Conservation (phyloP, 1,284 basidiomycete species). For the Ganoderma sp. region DNA sequence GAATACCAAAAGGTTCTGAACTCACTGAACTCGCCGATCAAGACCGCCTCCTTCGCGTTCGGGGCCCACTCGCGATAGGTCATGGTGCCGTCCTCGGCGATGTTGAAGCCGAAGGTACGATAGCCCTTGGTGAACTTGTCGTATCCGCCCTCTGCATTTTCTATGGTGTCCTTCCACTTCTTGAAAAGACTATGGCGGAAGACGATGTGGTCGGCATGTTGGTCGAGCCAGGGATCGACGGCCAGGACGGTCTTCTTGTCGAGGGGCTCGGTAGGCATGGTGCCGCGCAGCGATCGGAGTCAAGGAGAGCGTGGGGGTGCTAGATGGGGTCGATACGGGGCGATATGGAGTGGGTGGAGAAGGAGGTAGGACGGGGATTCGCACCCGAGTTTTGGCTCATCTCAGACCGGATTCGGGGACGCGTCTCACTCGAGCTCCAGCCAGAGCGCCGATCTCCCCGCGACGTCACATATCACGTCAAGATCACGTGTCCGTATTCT, state of each 20-base stretch:
- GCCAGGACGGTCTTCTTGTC: constrained; percentile 61
- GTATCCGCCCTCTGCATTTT: constrained; percentile 84
- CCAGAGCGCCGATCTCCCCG: constrained; percentile 13
- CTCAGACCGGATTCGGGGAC: constrained; percentile 21
- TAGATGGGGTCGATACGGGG: constrained; percentile 7
- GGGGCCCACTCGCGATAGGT: constrained; percentile 97
- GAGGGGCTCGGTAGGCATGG: constrained; percentile 42
- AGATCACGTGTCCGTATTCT: constrained; percentile 29
- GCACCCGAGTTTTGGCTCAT: constrained; percentile 22
- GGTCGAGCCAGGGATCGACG: constrained; percentile 78
- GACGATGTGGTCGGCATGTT: constrained; percentile 74
- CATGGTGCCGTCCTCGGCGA: constrained; percentile 72
- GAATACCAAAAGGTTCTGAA: constrained; percentile 33
- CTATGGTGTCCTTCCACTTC: constrained; percentile 77
- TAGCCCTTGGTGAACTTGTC: constrained; percentile 90
- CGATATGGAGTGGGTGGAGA: constrained; percentile 23
- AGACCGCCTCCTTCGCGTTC: constrained; percentile 78
- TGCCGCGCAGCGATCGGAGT: neutral
- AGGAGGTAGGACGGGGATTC: constrained; percentile 7
- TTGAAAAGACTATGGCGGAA: constrained; percentile 76
- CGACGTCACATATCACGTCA: constrained; percentile 33
- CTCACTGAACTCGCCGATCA: constrained; percentile 98
- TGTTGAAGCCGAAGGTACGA: constrained; percentile 84
- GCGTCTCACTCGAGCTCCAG: neutral
- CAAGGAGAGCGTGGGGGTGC: neutral